These are phyloP conservation scores for Monilinia aucupariae DNA, from an alignment of 2,329 filamentous ascomycete species.

Conservation along the genomic window DNA sequence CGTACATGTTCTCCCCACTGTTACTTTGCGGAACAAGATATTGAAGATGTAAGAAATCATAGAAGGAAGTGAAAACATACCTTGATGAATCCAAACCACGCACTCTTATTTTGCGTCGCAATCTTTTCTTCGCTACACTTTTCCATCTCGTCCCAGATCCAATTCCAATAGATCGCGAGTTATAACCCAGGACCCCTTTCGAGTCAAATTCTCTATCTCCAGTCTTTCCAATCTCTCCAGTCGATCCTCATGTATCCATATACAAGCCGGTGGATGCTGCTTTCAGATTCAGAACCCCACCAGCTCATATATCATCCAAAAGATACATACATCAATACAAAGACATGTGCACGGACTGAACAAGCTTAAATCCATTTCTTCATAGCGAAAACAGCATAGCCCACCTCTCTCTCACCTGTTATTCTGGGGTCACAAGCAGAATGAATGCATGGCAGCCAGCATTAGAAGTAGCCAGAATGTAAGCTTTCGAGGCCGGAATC, in stretches of 20 bases:
- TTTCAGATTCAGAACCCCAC: neutral
- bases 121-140: conserved; percentile 24
- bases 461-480: conserved; percentile 8
- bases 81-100: conserved; percentile 34
- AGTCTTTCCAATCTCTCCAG: neutral
- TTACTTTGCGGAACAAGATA: neutral
- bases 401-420: neutral
- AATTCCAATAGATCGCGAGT: neutral
- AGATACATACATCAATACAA: neutral
- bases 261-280: no score
- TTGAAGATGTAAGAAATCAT: neutral
- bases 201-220: neutral
- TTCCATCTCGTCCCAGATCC: neutral
- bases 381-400: neutral
- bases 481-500: conserved; percentile 1
- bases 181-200: neutral
- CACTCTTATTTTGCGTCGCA: conserved; percentile 27
- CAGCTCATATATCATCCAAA: neutral
- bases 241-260: neutral
- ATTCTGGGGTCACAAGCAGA: neutral
- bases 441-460: neutral
- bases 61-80: conserved; percentile 17
- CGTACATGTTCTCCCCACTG: neutral
- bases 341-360: neutral
- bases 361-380: neutral